Evolutionary conservation across 1,284 basidiomycete species (phyloP).

Genomic region (Boletus semigastroideus): DNA sequence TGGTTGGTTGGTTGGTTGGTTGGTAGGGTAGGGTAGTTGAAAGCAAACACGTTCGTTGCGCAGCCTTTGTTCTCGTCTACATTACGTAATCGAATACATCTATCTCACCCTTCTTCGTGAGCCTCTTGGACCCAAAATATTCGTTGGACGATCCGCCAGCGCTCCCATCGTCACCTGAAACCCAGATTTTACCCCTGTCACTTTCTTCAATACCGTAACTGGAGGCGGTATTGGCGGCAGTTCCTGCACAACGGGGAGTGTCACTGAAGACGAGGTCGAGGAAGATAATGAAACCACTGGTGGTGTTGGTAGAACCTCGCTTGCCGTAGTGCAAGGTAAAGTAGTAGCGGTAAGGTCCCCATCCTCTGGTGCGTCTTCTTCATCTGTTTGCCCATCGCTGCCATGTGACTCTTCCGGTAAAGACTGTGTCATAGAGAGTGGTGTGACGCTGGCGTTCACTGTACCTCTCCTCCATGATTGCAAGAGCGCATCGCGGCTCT

Average conservation of each 20-base stretch:
- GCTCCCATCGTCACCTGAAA: slow-evolving; percentile 23
- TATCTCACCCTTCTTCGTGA: slow-evolving; percentile 34
- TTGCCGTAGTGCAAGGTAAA: slow-evolving; percentile 3
- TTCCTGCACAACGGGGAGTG: slow-evolving; percentile 20
- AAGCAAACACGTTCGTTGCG: slow-evolving; percentile 4
- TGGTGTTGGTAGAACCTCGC: slow-evolving; percentile 18
- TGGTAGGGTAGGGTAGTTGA: slow-evolving; percentile 5
- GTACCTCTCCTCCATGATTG: slow-evolving; percentile 46
- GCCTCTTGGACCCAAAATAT: slow-evolving; percentile 38
- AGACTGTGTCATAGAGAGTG: slow-evolving; percentile 29
- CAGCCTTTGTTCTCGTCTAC: background rate
- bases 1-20: too few species aligned
- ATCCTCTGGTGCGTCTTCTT: slow-evolving; percentile 12
- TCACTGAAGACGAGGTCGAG: slow-evolving; percentile 39
- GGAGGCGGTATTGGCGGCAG: slow-evolving; percentile 12
- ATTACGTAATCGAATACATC: slow-evolving; percentile 10
- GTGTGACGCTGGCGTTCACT: slow-evolving; percentile 16
- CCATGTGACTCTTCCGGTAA: slow-evolving; percentile 31
- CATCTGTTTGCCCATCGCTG: slow-evolving; percentile 18
- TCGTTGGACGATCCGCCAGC: slow-evolving; percentile 36
- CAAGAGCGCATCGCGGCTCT: slow-evolving; percentile 56
- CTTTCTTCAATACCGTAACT: slow-evolving; percentile 29
- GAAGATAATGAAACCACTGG: slow-evolving; percentile 35
- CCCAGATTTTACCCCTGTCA: slow-evolving; percentile 20
- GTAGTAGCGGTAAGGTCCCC: slow-evolving; percentile 23